These are phyloP conservation scores for Tricholoma furcatifolium DNA, from an alignment of 768 basidiomycete genomes.

Conservation along the genomic window DNA sequence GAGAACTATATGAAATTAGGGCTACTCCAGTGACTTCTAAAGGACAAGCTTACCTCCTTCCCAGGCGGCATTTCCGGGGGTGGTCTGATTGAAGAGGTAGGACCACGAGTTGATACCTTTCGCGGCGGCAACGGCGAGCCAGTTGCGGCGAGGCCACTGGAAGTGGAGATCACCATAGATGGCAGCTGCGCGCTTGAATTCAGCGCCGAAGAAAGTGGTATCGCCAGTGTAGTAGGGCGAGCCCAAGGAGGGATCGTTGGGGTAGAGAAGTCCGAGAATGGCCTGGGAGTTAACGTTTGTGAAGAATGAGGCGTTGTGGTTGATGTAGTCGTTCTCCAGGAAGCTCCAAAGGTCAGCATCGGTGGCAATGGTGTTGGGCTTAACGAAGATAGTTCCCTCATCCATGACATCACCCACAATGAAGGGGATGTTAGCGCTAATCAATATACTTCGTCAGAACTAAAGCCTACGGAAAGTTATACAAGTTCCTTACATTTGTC, in stretches of 20 bases:
- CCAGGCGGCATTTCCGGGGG: slow-evolving; percentile 12
- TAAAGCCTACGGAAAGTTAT: background rate
- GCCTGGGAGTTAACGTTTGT: slow-evolving; percentile 16
- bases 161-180: slow-evolving; percentile 21
- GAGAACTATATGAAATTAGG: slow-evolving; percentile 6
- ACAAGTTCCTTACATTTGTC: slow-evolving; percentile 14
- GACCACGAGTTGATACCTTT: slow-evolving; percentile 17
- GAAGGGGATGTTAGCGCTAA: slow-evolving; percentile 19
- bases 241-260: slow-evolving; percentile 36
- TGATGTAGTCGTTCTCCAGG: slow-evolving; percentile 20
- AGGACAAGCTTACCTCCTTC: slow-evolving; percentile 14
- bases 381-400: slow-evolving; percentile 21
- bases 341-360: slow-evolving; percentile 17
- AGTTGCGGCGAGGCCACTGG: slow-evolving; percentile 19
- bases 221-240: slow-evolving; percentile 44
- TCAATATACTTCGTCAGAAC: background rate
- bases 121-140: slow-evolving; percentile 5
- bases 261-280: slow-evolving; percentile 35
- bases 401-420: slow-evolving; percentile 19
- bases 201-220: slow-evolving; percentile 30
- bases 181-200: slow-evolving; percentile 20
- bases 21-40: too few relatives aligned
- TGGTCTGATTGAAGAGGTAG: slow-evolving; percentile 13
- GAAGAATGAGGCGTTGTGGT: slow-evolving; percentile 20
- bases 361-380: slow-evolving; percentile 16